Percentiles rank a stretch among this genome's conserved stretches.
Evolutionary conservation across 2,329 filamentous ascomycete species (phyloP).

Genomic region (Tolypocladium paradoxum): DNA sequence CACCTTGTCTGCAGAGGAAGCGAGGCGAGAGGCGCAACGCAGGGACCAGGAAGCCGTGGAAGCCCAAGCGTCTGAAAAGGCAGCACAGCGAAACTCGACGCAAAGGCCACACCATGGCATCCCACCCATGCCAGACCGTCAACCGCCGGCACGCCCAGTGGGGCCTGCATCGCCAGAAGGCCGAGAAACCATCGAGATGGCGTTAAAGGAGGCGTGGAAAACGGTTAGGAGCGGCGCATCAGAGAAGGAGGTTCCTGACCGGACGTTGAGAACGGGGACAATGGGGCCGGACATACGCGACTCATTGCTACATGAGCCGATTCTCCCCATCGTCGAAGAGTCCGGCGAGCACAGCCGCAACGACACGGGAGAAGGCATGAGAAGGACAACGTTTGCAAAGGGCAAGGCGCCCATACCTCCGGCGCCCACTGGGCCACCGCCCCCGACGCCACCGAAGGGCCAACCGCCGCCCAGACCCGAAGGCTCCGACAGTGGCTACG

Average conservation of each 20-base stretch:
- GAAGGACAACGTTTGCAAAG: conserved; percentile 24
- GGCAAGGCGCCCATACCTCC: conserved; percentile 21
- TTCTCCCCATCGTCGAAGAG: conserved; percentile 80
- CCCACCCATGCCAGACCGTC: conserved; percentile 35
- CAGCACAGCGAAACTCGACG: conserved; percentile 27
- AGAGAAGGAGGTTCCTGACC: conserved; percentile 47
- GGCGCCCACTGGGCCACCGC: conserved; percentile 33
- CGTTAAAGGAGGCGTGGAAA: conserved; percentile 25
- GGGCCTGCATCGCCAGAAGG: conserved; percentile 24
- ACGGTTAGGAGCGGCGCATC: conserved; percentile 19
- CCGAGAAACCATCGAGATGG: conserved; percentile 29
- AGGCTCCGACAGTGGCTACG: conserved; percentile 38
- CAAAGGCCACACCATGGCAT: conserved; percentile 20
- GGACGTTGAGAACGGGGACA: conserved; percentile 37
- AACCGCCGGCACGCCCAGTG: conserved; percentile 29
- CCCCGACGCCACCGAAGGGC: conserved; percentile 23
- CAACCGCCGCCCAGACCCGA: conserved; percentile 26
- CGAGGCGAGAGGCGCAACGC: conserved; percentile 50
- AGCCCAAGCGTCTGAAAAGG: conserved; percentile 21
- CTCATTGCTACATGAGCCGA: conserved; percentile 43
- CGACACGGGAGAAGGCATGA: conserved; percentile 28
- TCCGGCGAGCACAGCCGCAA: conserved; percentile 60
- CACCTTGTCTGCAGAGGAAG: conserved; percentile 83
- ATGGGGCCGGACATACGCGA: conserved; percentile 35
- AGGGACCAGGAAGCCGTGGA: conserved; percentile 49